A percentile compares a stretch with the other conserved stretches of the same genome.
phyloP scores from a whole-genome alignment of 805 yeast species.

The Nakazawaea populi region DNA sequence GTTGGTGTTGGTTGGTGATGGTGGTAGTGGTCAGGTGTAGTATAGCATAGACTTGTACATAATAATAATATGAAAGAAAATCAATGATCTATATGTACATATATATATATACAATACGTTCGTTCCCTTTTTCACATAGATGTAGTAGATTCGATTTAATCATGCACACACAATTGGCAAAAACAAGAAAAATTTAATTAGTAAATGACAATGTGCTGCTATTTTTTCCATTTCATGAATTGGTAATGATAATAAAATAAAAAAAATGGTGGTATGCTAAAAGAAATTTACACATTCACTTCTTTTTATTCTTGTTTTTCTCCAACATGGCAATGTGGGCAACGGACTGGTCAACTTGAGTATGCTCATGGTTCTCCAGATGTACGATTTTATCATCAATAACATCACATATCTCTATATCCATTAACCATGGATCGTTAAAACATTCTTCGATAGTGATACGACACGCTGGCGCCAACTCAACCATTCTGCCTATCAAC shows the following conservation, averaged over 20 bases:
- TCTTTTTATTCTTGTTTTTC: slow-evolving; percentile 61
- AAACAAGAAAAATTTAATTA: too few relatives aligned
- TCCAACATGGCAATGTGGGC: slow-evolving; percentile 95
- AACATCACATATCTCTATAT: slow-evolving; percentile 66
- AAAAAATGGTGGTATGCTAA: neutral
- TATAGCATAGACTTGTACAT: too few relatives aligned
- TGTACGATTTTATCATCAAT: slow-evolving; percentile 32
- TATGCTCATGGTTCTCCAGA: slow-evolving; percentile 69
- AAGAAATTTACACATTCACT: neutral
- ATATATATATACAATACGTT: too few relatives aligned
- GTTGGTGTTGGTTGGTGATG: too few relatives aligned
- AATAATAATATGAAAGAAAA: too few relatives aligned
- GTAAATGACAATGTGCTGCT: neutral
- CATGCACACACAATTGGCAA: neutral
- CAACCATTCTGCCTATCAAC: slow-evolving; percentile 71
- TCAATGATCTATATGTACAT: too few relatives aligned
- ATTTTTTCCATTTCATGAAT: neutral
- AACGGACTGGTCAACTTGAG: slow-evolving; percentile 85
- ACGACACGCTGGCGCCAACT: slow-evolving; percentile 80
- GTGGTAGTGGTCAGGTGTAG: too few relatives aligned
- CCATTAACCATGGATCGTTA: slow-evolving; percentile 61
- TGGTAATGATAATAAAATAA: neutral
- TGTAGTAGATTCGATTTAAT: too few relatives aligned
- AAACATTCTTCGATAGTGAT: slow-evolving; percentile 76
- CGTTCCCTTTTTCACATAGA: too few relatives aligned